Percentiles rank a stretch among this genome's conserved stretches.
Evolutionary conservation across 2,329 filamentous ascomycete species (phyloP).

Genomic region (Hansfordia pulvinata): DNA sequence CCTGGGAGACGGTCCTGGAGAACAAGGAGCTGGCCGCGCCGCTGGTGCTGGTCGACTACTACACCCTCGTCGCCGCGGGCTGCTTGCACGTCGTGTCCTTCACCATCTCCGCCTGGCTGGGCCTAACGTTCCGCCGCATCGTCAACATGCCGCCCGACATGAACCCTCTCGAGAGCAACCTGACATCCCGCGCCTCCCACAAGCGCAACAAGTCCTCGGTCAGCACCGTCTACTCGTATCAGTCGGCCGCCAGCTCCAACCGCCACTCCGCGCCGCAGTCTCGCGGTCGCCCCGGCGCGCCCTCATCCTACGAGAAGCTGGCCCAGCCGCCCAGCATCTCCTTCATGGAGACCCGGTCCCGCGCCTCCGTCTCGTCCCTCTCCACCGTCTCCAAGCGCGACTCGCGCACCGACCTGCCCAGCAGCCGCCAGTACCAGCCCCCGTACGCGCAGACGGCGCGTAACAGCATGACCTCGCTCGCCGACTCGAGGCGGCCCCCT

Average conservation of each 20-base stretch:
- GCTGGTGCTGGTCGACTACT: slow-evolving; percentile 55
- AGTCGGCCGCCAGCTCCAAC: slow-evolving; percentile 42
- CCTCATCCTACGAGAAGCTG: slow-evolving; percentile 29
- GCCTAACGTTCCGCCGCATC: slow-evolving; percentile 71
- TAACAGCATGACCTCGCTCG: slow-evolving; percentile 23
- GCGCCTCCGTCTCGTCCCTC: slow-evolving; percentile 42
- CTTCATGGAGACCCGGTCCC: slow-evolving; percentile 65
- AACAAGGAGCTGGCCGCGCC: slow-evolving; percentile 39
- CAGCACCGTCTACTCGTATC: slow-evolving; percentile 28
- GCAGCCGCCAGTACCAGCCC: slow-evolving; percentile 40
- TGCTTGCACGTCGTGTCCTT: slow-evolving; percentile 61
- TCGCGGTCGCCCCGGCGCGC: slow-evolving; percentile 26
- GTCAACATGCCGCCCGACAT: slow-evolving; percentile 75
- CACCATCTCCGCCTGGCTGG: slow-evolving; percentile 59
- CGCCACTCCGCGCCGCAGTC: slow-evolving; percentile 34
- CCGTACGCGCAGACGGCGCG: slow-evolving; percentile 26
- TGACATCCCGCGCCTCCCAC: slow-evolving; percentile 66
- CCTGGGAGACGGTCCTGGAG: slow-evolving; percentile 62
- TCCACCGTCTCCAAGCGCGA: slow-evolving; percentile 36
- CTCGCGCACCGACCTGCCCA: slow-evolving; percentile 40
- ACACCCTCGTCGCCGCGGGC: slow-evolving; percentile 48
- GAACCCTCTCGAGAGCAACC: slow-evolving; percentile 80
- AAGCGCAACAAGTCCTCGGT: slow-evolving; percentile 59
- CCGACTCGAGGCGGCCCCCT: slow-evolving; percentile 31
- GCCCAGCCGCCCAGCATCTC: slow-evolving; percentile 46